A percentile compares a stretch with the other conserved stretches of the same genome.
phyloP scores from a whole-genome alignment of 345 rosid genomes.

The Cochlearia excelsa region DNA sequence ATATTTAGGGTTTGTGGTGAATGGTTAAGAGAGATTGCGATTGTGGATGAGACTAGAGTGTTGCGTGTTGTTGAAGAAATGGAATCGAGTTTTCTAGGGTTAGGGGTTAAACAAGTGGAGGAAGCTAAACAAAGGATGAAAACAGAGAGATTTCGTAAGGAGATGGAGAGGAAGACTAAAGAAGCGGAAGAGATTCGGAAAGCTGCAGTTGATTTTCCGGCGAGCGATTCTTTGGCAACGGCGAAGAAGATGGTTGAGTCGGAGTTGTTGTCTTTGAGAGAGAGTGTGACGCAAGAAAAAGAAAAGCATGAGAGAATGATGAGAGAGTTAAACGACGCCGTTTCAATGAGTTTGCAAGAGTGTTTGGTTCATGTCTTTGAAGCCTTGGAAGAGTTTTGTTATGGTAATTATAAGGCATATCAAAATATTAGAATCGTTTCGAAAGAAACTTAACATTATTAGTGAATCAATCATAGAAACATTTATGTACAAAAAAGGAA shows the following conservation, averaged over 20 bases:
- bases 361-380: slow-evolving; percentile 28
- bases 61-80: slow-evolving; percentile 34
- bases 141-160: slow-evolving; percentile 27
- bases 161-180: slow-evolving; percentile 21
- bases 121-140: slow-evolving; percentile 32
- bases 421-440: slow-evolving; percentile 23
- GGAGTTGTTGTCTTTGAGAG: slow-evolving; percentile 22
- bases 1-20: slow-evolving; percentile 34
- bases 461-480: slow-evolving; percentile 12
- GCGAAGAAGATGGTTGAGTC: slow-evolving; percentile 5
- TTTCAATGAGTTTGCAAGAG: slow-evolving; percentile 26
- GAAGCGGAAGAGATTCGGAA: slow-evolving; percentile 16
- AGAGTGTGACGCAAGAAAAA: slow-evolving; percentile 26
- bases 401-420: slow-evolving; percentile 31
- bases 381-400: slow-evolving; percentile 26
- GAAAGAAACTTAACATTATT: not conserved
- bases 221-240: not conserved
- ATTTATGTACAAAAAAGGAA: slow-evolving; percentile 4
- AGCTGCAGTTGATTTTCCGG: not conserved
- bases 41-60: slow-evolving; percentile 32
- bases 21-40: slow-evolving; percentile 34
- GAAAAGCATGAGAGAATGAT: slow-evolving; percentile 24
- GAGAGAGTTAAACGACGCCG: slow-evolving; percentile 34
- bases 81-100: slow-evolving; percentile 24
- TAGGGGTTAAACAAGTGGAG: slow-evolving; percentile 39